A percentile compares a stretch with the other conserved stretches of the same genome.
phyloP scores from a whole-genome alignment of 192 early-diverging fungal genomes.

The Entomortierella chlamydospora region DNA sequence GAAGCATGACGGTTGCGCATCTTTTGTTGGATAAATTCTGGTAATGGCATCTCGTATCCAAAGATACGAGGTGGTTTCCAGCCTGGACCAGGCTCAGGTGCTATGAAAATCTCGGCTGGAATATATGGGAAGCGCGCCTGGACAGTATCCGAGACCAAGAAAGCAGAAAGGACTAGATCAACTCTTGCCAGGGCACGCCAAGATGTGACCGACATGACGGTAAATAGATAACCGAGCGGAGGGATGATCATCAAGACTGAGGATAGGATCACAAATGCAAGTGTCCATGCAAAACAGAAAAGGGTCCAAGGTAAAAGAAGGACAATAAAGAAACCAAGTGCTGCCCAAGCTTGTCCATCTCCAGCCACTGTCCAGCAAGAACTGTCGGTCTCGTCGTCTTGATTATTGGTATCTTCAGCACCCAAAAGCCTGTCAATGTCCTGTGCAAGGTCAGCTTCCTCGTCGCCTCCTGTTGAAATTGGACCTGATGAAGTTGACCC shows the following conservation, averaged over 20 bases:
- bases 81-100: slow-evolving; percentile 21
- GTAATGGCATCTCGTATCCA: slow-evolving; percentile 18
- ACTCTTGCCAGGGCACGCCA: slow-evolving; percentile 35
- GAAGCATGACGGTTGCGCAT: slow-evolving; percentile 14
- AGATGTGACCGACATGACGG: slow-evolving; percentile 24
- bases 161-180: slow-evolving; percentile 26
- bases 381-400: slow-evolving; percentile 8
- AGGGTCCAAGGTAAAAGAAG: slow-evolving; percentile 37
- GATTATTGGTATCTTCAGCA: background rate
- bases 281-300: slow-evolving; percentile 40
- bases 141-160: slow-evolving; percentile 19
- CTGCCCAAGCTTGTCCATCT: slow-evolving; percentile 27
- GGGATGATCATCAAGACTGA: slow-evolving; percentile 26
- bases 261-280: slow-evolving; percentile 4
- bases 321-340: slow-evolving; percentile 10
- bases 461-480: slow-evolving; percentile 5
- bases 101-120: slow-evolving; percentile 22
- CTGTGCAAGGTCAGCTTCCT: slow-evolving; percentile 18
- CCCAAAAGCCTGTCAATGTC: slow-evolving; percentile 26
- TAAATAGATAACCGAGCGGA: slow-evolving; percentile 32
- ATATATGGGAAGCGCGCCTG: slow-evolving; percentile 8
- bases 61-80: slow-evolving; percentile 21
- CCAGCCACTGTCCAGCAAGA: slow-evolving; percentile 41
- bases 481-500: slow-evolving; percentile 10
- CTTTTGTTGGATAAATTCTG: slow-evolving; percentile 10